phyloP scores from a whole-genome alignment of 192 early-diverging fungal genomes.

The Bifiguratus adelaidae region DNA sequence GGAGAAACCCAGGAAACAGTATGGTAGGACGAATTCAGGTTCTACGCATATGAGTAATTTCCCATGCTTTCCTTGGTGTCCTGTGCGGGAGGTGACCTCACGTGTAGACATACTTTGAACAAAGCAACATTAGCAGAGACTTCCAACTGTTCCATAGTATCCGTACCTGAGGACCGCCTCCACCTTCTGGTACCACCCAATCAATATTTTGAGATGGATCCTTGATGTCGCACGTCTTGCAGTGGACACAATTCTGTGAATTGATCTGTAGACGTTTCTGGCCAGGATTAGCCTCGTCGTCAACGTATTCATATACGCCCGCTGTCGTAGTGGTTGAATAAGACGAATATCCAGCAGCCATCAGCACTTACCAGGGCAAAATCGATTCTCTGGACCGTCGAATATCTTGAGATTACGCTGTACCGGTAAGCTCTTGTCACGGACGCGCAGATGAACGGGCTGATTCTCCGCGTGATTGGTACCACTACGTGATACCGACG shows the following conservation, averaged over 20 bases:
- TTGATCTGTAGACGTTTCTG: constrained; percentile 95
- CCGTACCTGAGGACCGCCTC: constrained; percentile 80
- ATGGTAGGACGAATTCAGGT: too few species aligned
- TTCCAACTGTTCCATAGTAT: too few species aligned
- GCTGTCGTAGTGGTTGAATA: constrained; percentile 30
- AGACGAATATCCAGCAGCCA: background rate
- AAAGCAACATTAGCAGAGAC: too few species aligned
- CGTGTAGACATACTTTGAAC: too few species aligned
- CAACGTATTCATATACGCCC: constrained; percentile 96
- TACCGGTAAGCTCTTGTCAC: constrained; percentile 66
- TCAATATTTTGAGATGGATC: constrained; percentile 98
- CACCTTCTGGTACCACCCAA: constrained; percentile 92
- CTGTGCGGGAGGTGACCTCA: too few species aligned
- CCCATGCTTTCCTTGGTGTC: too few species aligned
- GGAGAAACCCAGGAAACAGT: too few species aligned
- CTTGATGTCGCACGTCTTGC: constrained; percentile 99
- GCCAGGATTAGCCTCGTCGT: constrained; percentile 81
- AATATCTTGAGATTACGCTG: constrained; percentile 75
- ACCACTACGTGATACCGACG: constrained; percentile 83
- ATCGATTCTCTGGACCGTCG: constrained; percentile 90
- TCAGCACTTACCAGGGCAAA: constrained; percentile 72
- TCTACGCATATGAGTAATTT: too few species aligned
- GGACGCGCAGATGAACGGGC: constrained; percentile 82
- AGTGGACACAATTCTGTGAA: constrained; percentile 96
- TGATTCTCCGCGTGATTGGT: constrained; percentile 94